These are phyloP conservation scores for Suhomyces wounanorum DNA, from an alignment of 1,139 yeast genomes.

Conservation along the genomic window DNA sequence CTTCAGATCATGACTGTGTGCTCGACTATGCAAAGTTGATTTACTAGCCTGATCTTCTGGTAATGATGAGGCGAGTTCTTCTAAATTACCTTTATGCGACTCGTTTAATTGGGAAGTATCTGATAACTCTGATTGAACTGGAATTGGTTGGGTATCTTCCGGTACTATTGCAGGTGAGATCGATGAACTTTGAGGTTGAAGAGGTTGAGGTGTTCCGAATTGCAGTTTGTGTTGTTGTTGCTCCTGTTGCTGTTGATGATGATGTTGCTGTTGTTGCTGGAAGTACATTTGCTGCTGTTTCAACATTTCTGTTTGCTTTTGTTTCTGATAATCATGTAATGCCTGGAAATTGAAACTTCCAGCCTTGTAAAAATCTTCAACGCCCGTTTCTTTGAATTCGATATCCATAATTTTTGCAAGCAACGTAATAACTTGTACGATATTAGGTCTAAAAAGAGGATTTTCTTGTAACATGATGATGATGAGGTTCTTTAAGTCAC, in stretches of 20 bases:
- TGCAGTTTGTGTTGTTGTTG: constrained; percentile 6
- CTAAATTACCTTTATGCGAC: neutral
- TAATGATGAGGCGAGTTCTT: neutral
- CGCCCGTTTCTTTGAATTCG: constrained; percentile 28
- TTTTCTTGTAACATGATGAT: constrained; percentile 79
- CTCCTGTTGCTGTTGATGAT: constrained; percentile 11
- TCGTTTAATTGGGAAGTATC: neutral
- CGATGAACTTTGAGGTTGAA: neutral
- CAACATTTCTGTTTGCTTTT: constrained; percentile 38
- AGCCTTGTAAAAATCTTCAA: constrained; percentile 41
- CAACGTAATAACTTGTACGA: constrained; percentile 61
- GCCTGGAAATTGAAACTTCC: constrained; percentile 50
- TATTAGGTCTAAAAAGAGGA: constrained; percentile 82
- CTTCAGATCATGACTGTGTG: constrained; percentile 1
- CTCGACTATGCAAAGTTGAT: neutral
- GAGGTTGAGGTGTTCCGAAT: neutral
- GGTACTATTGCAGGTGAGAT: constrained; percentile 6
- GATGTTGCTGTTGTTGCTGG: constrained; percentile 27
- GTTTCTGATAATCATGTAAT: constrained; percentile 46
- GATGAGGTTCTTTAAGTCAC: constrained; percentile 69
- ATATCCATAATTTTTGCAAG: constrained; percentile 35
- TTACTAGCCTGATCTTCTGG: neutral
- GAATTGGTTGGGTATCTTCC: constrained; percentile 1
- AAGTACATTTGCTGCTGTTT: constrained; percentile 40
- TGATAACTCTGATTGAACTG: neutral